Base-by-base conservation (phyloP, 2,329 filamentous ascomycete species). In the Fusarium sp. region DNA sequence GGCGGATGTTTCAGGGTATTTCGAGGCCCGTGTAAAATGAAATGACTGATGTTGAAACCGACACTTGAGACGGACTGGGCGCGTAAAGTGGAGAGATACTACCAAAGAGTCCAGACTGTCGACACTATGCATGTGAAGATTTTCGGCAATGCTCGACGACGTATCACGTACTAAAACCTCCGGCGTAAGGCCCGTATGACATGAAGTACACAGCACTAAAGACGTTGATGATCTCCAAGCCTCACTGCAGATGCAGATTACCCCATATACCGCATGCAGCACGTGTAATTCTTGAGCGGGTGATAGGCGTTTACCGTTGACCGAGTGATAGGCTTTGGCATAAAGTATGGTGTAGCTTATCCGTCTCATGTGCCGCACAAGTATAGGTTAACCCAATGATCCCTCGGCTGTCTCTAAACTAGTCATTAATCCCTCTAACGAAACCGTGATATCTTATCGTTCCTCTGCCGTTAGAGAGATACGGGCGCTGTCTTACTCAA, bases 121-220 rank as follows among this genome's bases (percentile, higher is more conserved):
- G 34, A 36, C 13, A 13, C 28, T 36, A 66, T 60, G 64, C 65
- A 68, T 68, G 65, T 65, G 54, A 68, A 68, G 65, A 34, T 42
- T 43, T 49, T 49, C 21, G 38, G 46, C 28, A 62, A 46, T 49
- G 19, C 19, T 42, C 40, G 13, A 38, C 21, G 40, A 21, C 31
- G 47, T 56, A 24, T 55, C 43, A 33, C 43, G 10, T 19, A 31
- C 33, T 33, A 52, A 57, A 44, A 40, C 26, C 43, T 57, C 44
- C 46, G 44, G 28, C 46, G n/a, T 39, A 60, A 31, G 40, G 45
- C 33, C 40, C 44, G 22, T 36, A 56, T 57, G 24, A 14, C 24
- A 57, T 5, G 28, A 31, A 31, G 28, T 26, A 33, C 38, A n/a
- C 24, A n/a, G n/a, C 24, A 21, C 42, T 45, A 40, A 19, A 34